Conservation (phyloP, 73 alveolate genomes). For the Durusdinium trenchii region DNA sequence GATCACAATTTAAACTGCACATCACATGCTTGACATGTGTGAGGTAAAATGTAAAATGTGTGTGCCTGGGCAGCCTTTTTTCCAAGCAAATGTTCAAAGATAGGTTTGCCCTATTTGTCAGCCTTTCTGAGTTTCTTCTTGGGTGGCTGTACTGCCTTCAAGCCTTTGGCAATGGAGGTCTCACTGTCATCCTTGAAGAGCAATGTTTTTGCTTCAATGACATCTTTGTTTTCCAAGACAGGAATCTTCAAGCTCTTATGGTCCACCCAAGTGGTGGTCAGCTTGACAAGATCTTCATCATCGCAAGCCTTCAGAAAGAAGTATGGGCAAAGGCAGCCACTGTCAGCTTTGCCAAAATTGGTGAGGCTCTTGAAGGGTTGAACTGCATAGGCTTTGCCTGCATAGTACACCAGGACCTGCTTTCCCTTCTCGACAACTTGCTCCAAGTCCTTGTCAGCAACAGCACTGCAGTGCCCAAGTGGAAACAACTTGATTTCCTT, state of each 20-base stretch:
- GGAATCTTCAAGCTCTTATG: background rate
- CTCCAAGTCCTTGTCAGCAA: background rate
- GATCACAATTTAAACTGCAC: no score
- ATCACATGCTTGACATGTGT: no score
- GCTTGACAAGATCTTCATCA: background rate
- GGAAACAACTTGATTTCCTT: background rate
- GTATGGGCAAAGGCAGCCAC: constrained; percentile 23
- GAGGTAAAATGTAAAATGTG: no score
- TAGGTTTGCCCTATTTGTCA: no score
- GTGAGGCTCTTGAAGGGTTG: constrained; percentile 3
- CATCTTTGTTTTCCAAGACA: background rate
- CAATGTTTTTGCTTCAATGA: background rate
- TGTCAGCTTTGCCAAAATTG: background rate
- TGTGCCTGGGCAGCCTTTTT: no score
- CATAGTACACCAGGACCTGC: background rate
- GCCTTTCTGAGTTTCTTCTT: background rate
- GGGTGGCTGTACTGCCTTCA: background rate
- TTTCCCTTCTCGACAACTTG: background rate
- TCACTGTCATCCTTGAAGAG: background rate
- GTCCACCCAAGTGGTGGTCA: background rate
- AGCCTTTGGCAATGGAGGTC: no score
- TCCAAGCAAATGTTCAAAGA: no score
- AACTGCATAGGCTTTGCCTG: background rate
- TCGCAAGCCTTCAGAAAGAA: background rate
- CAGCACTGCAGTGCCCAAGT: background rate